Conservation (phyloP, 2,329 filamentous ascomycete species). For the Epichloe festucae region DNA sequence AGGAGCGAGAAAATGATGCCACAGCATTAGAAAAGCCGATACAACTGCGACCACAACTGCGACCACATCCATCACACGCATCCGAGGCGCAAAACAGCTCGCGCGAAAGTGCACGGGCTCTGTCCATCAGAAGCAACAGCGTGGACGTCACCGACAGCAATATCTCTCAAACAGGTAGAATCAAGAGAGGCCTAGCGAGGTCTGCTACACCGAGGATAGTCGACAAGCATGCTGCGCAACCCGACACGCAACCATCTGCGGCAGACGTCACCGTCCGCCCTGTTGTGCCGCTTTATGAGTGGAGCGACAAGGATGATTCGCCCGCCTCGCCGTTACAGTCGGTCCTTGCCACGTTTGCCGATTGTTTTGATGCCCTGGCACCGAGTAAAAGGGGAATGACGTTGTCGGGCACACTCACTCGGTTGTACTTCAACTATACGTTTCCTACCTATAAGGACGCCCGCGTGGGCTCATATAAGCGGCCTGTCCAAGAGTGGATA, state of each 20-base stretch:
- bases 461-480: slow-evolving; percentile 23
- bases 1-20: slow-evolving; percentile 16
- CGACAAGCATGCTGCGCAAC: neutral
- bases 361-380: slow-evolving; percentile 7
- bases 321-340: slow-evolving; percentile 13
- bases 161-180: neutral
- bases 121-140: slow-evolving; percentile 7
- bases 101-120: slow-evolving; percentile 5
- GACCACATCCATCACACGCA: slow-evolving; percentile 3
- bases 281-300: neutral
- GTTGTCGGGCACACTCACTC: slow-evolving; percentile 12
- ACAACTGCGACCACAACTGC: slow-evolving; percentile 4
- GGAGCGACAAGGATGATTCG: neutral
- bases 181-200: neutral
- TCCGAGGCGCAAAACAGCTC: slow-evolving; percentile 10
- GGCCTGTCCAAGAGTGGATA: slow-evolving; percentile 28
- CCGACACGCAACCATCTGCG: neutral
- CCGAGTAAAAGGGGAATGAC: slow-evolving; percentile 14
- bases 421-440: slow-evolving; percentile 20
- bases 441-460: slow-evolving; percentile 17
- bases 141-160: slow-evolving; percentile 4
- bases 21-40: slow-evolving; percentile 11
- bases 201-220: neutral
- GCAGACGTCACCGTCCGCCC: neutral
- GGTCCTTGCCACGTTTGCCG: slow-evolving; percentile 16